These are phyloP conservation scores for Talaromyces adpressus DNA, from an alignment of 495 filamentous ascomycete genomes.

Conservation along the genomic window DNA sequence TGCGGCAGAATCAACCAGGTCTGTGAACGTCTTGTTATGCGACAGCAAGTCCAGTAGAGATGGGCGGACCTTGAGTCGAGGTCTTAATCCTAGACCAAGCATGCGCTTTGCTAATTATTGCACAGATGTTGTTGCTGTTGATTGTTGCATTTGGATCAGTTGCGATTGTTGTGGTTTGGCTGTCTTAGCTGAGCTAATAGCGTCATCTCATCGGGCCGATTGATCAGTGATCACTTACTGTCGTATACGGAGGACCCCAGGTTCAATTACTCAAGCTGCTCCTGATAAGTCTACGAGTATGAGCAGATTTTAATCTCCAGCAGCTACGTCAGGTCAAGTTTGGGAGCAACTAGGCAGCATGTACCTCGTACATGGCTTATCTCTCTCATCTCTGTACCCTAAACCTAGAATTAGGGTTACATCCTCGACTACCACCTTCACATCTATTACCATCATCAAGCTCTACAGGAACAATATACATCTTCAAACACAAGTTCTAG, in stretches of 20 bases:
- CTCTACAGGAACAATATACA: not conserved
- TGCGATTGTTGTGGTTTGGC: not conserved
- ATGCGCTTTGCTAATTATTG: slow-evolving; percentile 19
- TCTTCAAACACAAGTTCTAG: not conserved
- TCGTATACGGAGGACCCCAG: not conserved
- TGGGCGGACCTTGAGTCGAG: slow-evolving; percentile 59
- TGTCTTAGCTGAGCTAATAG: slow-evolving; percentile 5
- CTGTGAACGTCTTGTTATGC: slow-evolving; percentile 21
- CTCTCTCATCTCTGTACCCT: not conserved
- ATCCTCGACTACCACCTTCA: not conserved
- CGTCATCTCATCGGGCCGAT: not conserved
- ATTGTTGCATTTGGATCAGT: not conserved
- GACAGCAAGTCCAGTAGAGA: slow-evolving; percentile 68
- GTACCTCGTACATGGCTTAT: not conserved
- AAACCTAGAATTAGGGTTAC: not conserved
- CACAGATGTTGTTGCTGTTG: not conserved
- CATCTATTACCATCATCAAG: not conserved
- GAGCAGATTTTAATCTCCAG: not conserved
- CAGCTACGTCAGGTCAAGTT: not conserved
- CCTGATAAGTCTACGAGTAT: not conserved
- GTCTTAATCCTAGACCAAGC: slow-evolving; percentile 52
- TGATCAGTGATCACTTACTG: no score
- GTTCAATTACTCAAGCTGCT: not conserved
- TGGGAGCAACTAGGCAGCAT: not conserved
- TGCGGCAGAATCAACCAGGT: slow-evolving; percentile 1